Percentiles rank a stretch among this genome's conserved stretches.
Evolutionary conservation across 768 basidiomycete species (phyloP).

Genomic region (Hebeloma cylindrosporum): DNA sequence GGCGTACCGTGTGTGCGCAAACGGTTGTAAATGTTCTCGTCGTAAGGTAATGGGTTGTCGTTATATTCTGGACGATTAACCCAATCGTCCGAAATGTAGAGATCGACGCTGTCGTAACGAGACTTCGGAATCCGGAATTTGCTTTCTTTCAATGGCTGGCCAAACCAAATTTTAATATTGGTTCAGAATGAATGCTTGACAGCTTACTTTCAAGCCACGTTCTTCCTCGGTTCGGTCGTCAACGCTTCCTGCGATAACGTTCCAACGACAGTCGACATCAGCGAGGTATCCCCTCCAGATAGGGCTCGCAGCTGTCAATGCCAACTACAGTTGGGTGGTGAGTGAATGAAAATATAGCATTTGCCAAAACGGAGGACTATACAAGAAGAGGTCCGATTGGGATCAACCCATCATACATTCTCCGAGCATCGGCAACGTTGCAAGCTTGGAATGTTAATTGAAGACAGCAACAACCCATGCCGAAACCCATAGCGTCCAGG

Average conservation of each 20-base stretch:
- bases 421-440: slow-evolving; percentile 86
- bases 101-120: slow-evolving; percentile 93
- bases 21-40: slow-evolving; percentile 70
- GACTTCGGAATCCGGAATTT: slow-evolving; percentile 90
- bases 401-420: slow-evolving; percentile 94
- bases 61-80: slow-evolving; percentile 93
- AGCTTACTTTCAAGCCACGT: slow-evolving; percentile 74
- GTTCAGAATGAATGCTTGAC: not conserved
- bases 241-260: slow-evolving; percentile 97
- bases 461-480: slow-evolving; percentile 98
- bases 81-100: slow-evolving; percentile 87
- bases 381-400: slow-evolving; percentile 96
- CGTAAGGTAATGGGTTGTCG: slow-evolving; percentile 79
- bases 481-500: slow-evolving; percentile 99
- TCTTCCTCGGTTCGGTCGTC: slow-evolving; percentile 97
- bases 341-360: not conserved
- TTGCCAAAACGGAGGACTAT: slow-evolving; percentile 21
- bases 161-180: not conserved
- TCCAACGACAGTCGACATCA: slow-evolving; percentile 98
- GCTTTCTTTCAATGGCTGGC: slow-evolving; percentile 68
- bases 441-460: slow-evolving; percentile 98
- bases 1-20: slow-evolving; percentile 74
- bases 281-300: slow-evolving; percentile 93
- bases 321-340: slow-evolving; percentile 55
- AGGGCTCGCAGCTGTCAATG: slow-evolving; percentile 92